Base-by-base conservation (phyloP, 2,329 filamentous ascomycete genomes). In the Penicillium sp. region DNA sequence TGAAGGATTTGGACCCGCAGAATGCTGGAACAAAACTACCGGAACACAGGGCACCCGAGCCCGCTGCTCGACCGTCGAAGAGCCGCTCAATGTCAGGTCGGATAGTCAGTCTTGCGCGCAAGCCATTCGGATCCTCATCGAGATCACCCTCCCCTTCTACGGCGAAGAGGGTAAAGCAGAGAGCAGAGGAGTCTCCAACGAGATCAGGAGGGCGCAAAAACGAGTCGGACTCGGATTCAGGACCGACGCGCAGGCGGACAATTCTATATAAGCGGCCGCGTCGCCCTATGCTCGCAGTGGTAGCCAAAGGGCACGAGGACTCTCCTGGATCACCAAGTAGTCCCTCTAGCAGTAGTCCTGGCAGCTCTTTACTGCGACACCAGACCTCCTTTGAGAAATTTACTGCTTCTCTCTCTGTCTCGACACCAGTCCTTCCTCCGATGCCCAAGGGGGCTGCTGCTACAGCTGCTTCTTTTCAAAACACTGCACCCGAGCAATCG, bases 41-140 rank as follows among this genome's bases (percentile, higher is more conserved):
- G 14, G 65, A 70, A 62, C 72, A 67, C 43, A 68, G 62, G 54
- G 60, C 69, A 9, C 69, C 67, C 4, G 72, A 68, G 54, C 67
- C 69, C 4, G 63, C 72, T 42, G 65, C 69, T 65, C 69, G 72
- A 58, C 66, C 75, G 58, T 69, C 74, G 53, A 80, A 79, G 67
- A 66, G 74, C 45, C 79, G 77, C 52, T 77, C 77, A 11, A 77
- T 82, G 60, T 79, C 81, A n/a, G 80, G 77, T 31, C 77, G 81
- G 25, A 73, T 83, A 61, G 78, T 78, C 48, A 80, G 73, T 46
- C 72, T 84, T 53, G 79, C 80, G 33, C 76, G 80, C 48, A 82
- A 80, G 67, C 79, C 80, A 54, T 84, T 81, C 81, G 72, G 68
- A 44, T 74, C 75, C 10, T 70, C 72, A 5, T 80, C 78, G 26